Evolutionary conservation across 495 filamentous ascomycete species (phyloP), one percentile per base, ranked within the genome.

Genomic region (Trichocladium uniseriatum): DNA sequence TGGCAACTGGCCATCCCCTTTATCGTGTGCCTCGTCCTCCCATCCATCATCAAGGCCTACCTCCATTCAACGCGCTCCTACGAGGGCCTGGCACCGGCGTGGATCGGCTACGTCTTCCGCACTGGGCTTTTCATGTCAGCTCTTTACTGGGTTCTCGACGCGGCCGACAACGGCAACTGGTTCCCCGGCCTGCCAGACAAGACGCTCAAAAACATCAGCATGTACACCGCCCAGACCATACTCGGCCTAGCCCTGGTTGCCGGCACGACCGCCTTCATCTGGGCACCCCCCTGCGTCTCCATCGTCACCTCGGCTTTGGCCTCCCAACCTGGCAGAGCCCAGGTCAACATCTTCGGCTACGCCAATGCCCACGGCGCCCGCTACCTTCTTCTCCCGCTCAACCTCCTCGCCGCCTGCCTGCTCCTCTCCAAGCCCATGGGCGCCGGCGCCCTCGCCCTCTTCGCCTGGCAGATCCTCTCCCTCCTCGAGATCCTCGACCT

Each of bases 361-460:
- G 87, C 84, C 55, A 99, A 99, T 62, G 76, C 87, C 39, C 82
- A 97, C 65, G 92, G 94, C 40, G 85, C 89, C 0, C 84, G 89
- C 35, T 97, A 91, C 69, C 84, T 92, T 57, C 76, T 95, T 35
- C 76, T 99, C 0, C 78, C 89, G 3, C 65, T 83, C 58, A 86
- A 85, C 65, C 83, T 90, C 70, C 69, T 84, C 7, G 76, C 86
- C 18, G 82, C 78, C 13, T 76, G 89, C 46, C 77, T 84, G 46
- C 74, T 99, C 14, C 75, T 96, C 49, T 84, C 91, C 53, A 97
- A 97, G 59, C 92, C 92, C 29, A 94, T 97, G 88, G 92, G 94
- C 49, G 81, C 79, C 53, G 86, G 86, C 35, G 81, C 90, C 18
- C 78, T 96, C 37, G 86, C 76, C 16, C 70, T 96, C 37, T 75